Evolutionary conservation across 306 rosid species (phyloP), one percentile per base, ranked within the genome.

Genomic region (Medicago lupulina): DNA sequence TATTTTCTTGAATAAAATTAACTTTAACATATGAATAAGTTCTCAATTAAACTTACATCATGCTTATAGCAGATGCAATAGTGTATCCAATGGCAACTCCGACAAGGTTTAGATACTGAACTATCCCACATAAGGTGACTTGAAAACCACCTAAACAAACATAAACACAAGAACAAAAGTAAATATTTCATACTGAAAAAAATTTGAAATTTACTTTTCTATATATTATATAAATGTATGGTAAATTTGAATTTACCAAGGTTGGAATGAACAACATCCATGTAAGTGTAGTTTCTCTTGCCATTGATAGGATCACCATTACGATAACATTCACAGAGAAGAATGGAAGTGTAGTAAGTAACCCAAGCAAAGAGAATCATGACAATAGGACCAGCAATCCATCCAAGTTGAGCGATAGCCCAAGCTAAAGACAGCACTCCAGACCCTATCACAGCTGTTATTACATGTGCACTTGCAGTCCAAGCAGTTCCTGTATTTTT

Each of bases 391-490:
- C 98, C 98, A 73, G 91, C 96, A 57, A 91, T 34, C 98, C 98
- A 93, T 65, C 98, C 98, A 31, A 93, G 96, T 75, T 93, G 98
- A 31, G 98, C 98, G 7, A 76, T 80, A 7, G 98, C 97, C 92
- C 92, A 93, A 51, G 97, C 97, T 82, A 93, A 69, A 2, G 98
- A 79, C 17, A 91, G 50, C 62, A 93, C 98, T 4, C 98, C 98
- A 5, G 98, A 89, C 0, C 98, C 98, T 18, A 93, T 89, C 55
- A 91, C 97, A 2, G 97, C 98, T 0, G 98, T 93, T 46, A 93
- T 89, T 43, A 91, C 87, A 81, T 91, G 98, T 39, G 98, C 87
- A 83, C 96, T 89, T 7, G 92, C 87, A 0, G 97, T 93, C 97
- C 93, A 93, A 16, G 77, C 66, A 15, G 83, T 93, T 62, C 98